These are phyloP conservation scores for Hippophae gyantsensis DNA, from an alignment of 306 rosid species.

Conservation along the genomic window DNA sequence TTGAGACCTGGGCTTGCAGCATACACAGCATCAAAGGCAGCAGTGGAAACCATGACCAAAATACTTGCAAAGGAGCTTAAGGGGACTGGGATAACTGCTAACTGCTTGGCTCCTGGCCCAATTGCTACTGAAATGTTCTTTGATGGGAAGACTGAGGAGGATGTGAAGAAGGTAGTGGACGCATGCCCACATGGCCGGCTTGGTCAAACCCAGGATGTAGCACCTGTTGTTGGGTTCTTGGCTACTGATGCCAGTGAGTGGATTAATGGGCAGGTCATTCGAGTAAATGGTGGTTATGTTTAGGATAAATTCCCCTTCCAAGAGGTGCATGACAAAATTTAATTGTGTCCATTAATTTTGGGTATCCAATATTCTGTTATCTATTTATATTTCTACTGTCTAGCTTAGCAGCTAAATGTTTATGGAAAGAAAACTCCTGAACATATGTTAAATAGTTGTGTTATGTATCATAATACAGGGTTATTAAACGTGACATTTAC, in stretches of 20 bases:
- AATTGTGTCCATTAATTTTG: too few species aligned
- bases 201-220: constrained; percentile 34
- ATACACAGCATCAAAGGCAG: constrained; percentile 42
- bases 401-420: too few species aligned
- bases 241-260: constrained; percentile 40
- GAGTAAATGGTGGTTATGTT: constrained; percentile 35
- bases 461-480: too few species aligned
- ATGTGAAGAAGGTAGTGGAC: constrained; percentile 13
- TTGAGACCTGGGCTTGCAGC: constrained; percentile 29
- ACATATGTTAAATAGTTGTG: too few species aligned
- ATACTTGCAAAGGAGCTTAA: constrained; percentile 44
- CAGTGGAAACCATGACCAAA: constrained; percentile 41
- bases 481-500: too few species aligned
- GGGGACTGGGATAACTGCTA: constrained; percentile 32
- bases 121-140: constrained; percentile 38
- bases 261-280: constrained; percentile 44
- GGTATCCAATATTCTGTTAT: too few species aligned
- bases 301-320: too few species aligned
- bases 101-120: constrained; percentile 47
- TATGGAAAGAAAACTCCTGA: too few species aligned
- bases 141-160: constrained; percentile 31
- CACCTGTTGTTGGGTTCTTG: constrained; percentile 35
- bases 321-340: too few species aligned
- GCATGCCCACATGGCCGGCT: constrained; percentile 38
- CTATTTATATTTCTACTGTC: too few species aligned